phyloP scores from a whole-genome alignment of 1,284 basidiomycete species.

The Ganoderma sinense region DNA sequence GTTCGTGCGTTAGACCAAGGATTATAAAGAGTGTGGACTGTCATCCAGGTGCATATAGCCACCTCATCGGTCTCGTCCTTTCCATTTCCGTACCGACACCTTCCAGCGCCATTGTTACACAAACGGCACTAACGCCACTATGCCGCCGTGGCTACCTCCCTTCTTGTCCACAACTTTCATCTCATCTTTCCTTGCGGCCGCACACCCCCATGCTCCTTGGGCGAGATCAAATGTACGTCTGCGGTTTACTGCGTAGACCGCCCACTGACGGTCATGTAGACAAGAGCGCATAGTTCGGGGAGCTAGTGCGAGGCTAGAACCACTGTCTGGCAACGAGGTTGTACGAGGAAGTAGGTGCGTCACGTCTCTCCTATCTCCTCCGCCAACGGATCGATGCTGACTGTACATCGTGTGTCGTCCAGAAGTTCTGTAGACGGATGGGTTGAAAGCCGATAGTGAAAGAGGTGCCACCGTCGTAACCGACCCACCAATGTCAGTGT shows the following conservation, averaged over 20 bases:
- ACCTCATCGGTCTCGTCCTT: neutral
- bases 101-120: neutral
- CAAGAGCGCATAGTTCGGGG: neutral
- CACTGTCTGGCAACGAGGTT: neutral
- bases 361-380: neutral
- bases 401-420: neutral
- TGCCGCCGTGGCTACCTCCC: slow-evolving; percentile 4
- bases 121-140: neutral
- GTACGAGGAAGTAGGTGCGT: neutral
- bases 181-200: slow-evolving; percentile 36
- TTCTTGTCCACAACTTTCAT: slow-evolving; percentile 20
- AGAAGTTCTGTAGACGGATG: neutral
- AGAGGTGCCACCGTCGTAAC: neutral
- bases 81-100: neutral
- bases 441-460: neutral
- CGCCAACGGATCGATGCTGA: neutral
- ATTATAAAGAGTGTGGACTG: neutral
- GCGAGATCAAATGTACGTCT: neutral
- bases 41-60: neutral
- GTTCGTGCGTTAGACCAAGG: neutral
- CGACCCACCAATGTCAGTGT: neutral
- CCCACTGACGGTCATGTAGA: neutral
- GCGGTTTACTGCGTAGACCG: neutral
- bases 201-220: slow-evolving; percentile 19
- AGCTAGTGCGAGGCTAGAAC: neutral